A percentile compares a stretch with the other conserved stretches of the same genome.
Conservation (phyloP, 345 rosid species). For the Clarkia xantiana region DNA sequence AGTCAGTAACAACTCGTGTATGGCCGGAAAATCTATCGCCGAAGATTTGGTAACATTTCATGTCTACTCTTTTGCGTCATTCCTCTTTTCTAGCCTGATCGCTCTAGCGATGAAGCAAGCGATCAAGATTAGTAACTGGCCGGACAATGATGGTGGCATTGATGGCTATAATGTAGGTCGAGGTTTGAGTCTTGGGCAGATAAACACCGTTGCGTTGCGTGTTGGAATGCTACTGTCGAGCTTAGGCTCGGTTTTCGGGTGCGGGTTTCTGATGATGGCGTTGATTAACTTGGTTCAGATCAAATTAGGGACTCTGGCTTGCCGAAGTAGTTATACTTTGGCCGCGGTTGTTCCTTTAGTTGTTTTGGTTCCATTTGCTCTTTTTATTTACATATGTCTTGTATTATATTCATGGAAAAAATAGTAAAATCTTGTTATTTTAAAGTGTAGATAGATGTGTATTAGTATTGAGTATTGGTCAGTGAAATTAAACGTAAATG, state of each 20-base stretch:
- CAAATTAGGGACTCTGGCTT: slow-evolving; percentile 56
- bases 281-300: slow-evolving; percentile 63
- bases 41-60: slow-evolving; percentile 51
- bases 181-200: slow-evolving; percentile 20
- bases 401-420: slow-evolving; percentile 44
- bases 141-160: slow-evolving; percentile 4
- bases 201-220: slow-evolving; percentile 32
- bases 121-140: slow-evolving; percentile 20
- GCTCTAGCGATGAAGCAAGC: slow-evolving; percentile 64
- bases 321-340: slow-evolving; percentile 32
- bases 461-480: no score
- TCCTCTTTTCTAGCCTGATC: slow-evolving; percentile 74
- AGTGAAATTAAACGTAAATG: no score
- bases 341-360: slow-evolving; percentile 60
- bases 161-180: slow-evolving; percentile 6
- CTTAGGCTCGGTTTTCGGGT: slow-evolving; percentile 58
- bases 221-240: slow-evolving; percentile 46
- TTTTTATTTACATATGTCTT: slow-evolving; percentile 37
- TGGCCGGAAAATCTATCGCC: slow-evolving; percentile 18
- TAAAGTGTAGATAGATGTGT: no score
- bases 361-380: slow-evolving; percentile 54
- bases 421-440: slow-evolving; percentile 12
- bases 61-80: slow-evolving; percentile 69
- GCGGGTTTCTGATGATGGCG: slow-evolving; percentile 69
- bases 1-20: slow-evolving; percentile 19